These are phyloP conservation scores for Ustilago esculenta DNA, from an alignment of 1,284 basidiomycete species.

Conservation along the genomic window DNA sequence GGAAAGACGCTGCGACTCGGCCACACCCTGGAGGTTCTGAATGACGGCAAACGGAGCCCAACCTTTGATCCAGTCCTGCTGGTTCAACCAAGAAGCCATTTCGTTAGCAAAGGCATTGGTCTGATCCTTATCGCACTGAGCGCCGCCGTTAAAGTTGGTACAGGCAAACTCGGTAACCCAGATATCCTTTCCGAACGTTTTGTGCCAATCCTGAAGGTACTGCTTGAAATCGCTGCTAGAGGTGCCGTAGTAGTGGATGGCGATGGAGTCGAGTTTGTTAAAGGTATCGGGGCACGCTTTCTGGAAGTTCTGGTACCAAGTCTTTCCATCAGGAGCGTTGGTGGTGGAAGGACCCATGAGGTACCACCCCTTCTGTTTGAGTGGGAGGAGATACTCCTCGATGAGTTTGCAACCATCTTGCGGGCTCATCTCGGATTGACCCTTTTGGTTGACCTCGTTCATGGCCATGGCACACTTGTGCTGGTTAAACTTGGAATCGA, in stretches of 20 bases:
- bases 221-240: constrained; percentile 44
- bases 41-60: constrained; percentile 59
- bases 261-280: constrained; percentile 53
- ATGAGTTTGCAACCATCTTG: constrained; percentile 50
- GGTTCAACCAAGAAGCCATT: constrained; percentile 62
- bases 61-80: constrained; percentile 49
- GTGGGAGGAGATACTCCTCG: constrained; percentile 51
- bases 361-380: constrained; percentile 59
- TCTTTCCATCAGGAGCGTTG: constrained; percentile 45
- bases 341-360: constrained; percentile 58
- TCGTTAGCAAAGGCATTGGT: constrained; percentile 69
- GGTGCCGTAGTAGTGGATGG: constrained; percentile 62
- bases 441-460: constrained; percentile 60
- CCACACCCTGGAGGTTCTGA: constrained; percentile 55
- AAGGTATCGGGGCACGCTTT: constrained; percentile 45
- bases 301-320: constrained; percentile 56
- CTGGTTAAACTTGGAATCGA: constrained; percentile 42
- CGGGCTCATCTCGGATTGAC: constrained; percentile 54
- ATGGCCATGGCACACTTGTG: constrained; percentile 59
- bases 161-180: constrained; percentile 61
- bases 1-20: constrained; percentile 39
- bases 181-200: constrained; percentile 50
- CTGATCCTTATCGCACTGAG: constrained; percentile 67
- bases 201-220: constrained; percentile 52
- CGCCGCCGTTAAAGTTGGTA: constrained; percentile 66